Base-by-base conservation (phyloP, 2,329 filamentous ascomycete genomes). In the Pseudocercospora fuligena region DNA sequence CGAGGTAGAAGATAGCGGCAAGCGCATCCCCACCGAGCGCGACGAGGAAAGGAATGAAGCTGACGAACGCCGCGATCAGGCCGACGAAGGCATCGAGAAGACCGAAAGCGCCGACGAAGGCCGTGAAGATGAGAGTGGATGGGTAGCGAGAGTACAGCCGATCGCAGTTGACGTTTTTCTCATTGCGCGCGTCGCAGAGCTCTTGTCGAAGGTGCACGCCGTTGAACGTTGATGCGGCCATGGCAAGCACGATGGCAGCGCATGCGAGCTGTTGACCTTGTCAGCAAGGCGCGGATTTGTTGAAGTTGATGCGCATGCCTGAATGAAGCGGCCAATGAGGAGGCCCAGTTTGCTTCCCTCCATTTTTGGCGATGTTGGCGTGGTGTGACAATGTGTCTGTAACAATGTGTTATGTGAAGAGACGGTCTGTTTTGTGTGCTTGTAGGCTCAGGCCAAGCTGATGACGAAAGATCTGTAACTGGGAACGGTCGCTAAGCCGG, bases 1-100 rank as follows among this genome's bases (percentile, higher is more conserved):
- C 65, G 14, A 69, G 64, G 19, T 66, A 70, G 60, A 69, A 69
- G 40, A 71, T 60, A 1, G 69, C 61, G 23, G 69, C 67, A 23
- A 69, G 21, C 1, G 54, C 61, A 51, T 71, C 69, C 4, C 69
- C 23, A 1, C 31, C 65, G 11, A 67, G 19, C 2, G 57, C 56
- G 8, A 43, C 31, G 11, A 68, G 23, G 57, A 59, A 65, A 16
- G 67, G 64, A 9, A 69, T 19, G n/a, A 59, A 63, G 14, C 31
- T 29, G 27, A 71, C 6, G 36, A 66, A 66, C 0, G 63, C 63
- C 5, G 65, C 67, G n/a, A 61, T 61, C 12, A 70, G 31, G 5
- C 67, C 66, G 1, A 71, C 43, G 14, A 68, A 43, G 1, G 60
- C 63, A 56, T 64, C 69, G 27, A 71, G 61, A 1, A 68, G 14